A percentile compares a stretch with the other conserved stretches of the same genome.
Evolutionary conservation across 179 eudicot genomes (phyloP).

Genomic region (Monotropa hypopitys): DNA sequence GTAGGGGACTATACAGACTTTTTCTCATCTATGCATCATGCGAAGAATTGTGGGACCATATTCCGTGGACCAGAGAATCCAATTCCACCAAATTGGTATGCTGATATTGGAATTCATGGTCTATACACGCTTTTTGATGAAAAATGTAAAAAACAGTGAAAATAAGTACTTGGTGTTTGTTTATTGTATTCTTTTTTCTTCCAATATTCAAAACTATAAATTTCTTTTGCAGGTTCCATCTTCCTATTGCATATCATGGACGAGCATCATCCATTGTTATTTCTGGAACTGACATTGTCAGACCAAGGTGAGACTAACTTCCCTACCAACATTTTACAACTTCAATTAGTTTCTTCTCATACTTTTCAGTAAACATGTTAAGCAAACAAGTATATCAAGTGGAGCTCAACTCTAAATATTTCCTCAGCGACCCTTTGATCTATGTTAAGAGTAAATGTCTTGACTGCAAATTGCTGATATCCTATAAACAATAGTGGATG

Average conservation of each 20-base stretch:
- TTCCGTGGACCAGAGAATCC: slow-evolving; percentile 83
- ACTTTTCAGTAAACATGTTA: neutral
- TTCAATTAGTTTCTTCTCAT: neutral
- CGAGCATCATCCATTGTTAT: slow-evolving; percentile 88
- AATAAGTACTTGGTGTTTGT: neutral
- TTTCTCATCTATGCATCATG: slow-evolving; percentile 87
- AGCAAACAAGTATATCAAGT: neutral
- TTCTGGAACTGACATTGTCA: slow-evolving; percentile 79
- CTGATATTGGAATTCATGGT: neutral
- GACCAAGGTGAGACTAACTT: slow-evolving; percentile 62
- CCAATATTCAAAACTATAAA: neutral
- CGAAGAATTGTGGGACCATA: slow-evolving; percentile 80
- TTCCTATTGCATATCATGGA: slow-evolving; percentile 98
- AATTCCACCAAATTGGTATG: slow-evolving; percentile 66
- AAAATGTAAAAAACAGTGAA: neutral
- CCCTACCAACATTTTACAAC: neutral
- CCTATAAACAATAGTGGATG: neutral
- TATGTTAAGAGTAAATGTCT: neutral
- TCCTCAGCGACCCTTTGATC: slow-evolving; percentile 2
- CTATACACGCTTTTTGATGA: neutral
- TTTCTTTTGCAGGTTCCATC: slow-evolving; percentile 52
- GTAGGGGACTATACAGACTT: slow-evolving; percentile 96
- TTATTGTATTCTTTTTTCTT: neutral
- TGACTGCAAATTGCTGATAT: neutral
- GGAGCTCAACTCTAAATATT: neutral